phyloP scores from a whole-genome alignment of 2,329 filamentous ascomycete species.

The Cercospora nicotianae region DNA sequence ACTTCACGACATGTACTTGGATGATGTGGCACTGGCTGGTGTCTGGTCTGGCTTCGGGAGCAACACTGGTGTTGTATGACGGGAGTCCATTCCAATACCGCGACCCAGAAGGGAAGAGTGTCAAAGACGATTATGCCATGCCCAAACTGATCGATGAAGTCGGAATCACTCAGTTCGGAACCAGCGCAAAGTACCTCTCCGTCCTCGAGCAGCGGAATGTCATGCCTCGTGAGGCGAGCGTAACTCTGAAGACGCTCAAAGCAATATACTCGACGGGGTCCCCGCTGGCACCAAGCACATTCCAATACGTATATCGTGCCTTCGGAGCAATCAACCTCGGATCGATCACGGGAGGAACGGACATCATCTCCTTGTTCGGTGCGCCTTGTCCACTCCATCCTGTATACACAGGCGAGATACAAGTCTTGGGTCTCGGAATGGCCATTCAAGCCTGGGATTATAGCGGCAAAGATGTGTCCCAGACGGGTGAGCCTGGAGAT shows the following conservation, averaged over 20 bases:
- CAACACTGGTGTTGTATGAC: constrained; percentile 84
- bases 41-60: constrained; percentile 77
- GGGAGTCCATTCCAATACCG: constrained; percentile 76
- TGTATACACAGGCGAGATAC: constrained; percentile 54
- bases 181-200: constrained; percentile 89
- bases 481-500: constrained; percentile 73
- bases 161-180: constrained; percentile 88
- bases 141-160: constrained; percentile 78
- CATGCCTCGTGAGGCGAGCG: constrained; percentile 57
- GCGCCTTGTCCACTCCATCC: constrained; percentile 64
- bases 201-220: constrained; percentile 78
- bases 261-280: constrained; percentile 95
- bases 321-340: constrained; percentile 87
- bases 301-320: constrained; percentile 80
- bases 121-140: constrained; percentile 75
- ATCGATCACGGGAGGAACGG: constrained; percentile 92
- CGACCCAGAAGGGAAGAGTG: constrained; percentile 48
- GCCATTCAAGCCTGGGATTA: constrained; percentile 52
- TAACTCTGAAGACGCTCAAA: constrained; percentile 61
- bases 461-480: constrained; percentile 58
- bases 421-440: constrained; percentile 53
- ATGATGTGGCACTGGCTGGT: constrained; percentile 99
- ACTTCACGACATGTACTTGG: constrained; percentile 94
- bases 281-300: constrained; percentile 88
- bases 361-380: constrained; percentile 94